Percentiles rank a stretch among this genome's conserved stretches.
These are phyloP conservation scores for Colletotrichum kahawae DNA, from an alignment of 2,329 filamentous ascomycete species.

Conservation along the genomic window DNA sequence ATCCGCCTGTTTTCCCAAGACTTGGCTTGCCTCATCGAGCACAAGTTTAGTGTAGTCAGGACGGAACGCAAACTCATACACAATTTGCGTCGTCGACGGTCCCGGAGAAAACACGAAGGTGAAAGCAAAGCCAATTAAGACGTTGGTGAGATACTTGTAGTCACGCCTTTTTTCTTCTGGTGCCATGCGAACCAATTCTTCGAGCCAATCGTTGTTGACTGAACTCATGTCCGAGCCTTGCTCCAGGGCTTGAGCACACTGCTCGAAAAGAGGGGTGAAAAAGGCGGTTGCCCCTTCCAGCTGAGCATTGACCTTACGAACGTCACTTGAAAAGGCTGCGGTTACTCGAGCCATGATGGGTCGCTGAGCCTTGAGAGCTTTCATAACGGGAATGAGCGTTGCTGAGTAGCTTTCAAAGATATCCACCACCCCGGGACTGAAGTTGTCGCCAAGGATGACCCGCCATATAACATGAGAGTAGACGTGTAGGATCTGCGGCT, in stretches of 20 bases:
- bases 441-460: not conserved
- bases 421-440: not conserved
- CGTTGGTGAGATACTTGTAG: slow-evolving; percentile 14
- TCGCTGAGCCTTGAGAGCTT: slow-evolving; percentile 6
- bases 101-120: slow-evolving; percentile 11
- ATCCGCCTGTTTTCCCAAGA: not conserved
- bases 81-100: slow-evolving; percentile 11
- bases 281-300: not conserved
- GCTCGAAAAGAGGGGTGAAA: not conserved
- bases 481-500: slow-evolving; percentile 8
- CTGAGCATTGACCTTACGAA: slow-evolving; percentile 5
- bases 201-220: slow-evolving; percentile 2
- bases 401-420: slow-evolving; percentile 12
- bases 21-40: not conserved
- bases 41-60: not conserved
- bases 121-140: slow-evolving; percentile 14
- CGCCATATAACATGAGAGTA: slow-evolving; percentile 17
- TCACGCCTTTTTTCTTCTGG: not conserved
- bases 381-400: slow-evolving; percentile 11
- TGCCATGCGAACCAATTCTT: slow-evolving; percentile 8
- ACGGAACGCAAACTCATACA: slow-evolving; percentile 17
- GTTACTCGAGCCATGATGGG: slow-evolving; percentile 13
- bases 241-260: not conserved
- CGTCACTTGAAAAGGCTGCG: slow-evolving; percentile 1
- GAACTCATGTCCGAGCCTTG: not conserved